phyloP scores from a whole-genome alignment of 2,329 filamentous ascomycete genomes.

The Arthrobotrys sphaeroides region DNA sequence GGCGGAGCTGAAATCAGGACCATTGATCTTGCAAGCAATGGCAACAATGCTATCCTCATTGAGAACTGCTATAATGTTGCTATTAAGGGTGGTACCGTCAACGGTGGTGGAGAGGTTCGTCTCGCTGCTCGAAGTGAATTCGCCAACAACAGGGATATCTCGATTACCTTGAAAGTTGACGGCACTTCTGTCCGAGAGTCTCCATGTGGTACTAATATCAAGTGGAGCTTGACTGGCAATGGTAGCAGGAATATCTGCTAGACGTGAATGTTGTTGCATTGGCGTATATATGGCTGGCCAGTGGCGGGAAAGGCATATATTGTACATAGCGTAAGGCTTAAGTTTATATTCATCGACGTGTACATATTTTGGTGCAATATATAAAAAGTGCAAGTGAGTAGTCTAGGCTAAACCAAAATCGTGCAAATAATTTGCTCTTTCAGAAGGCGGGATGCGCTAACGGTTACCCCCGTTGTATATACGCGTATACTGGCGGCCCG shows the following conservation, averaged over 20 bases:
- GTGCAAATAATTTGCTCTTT: too few relatives aligned
- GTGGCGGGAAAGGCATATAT: too few relatives aligned
- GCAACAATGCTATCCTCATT: slow-evolving; percentile 68
- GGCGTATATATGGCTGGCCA: too few relatives aligned
- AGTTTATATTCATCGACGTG: too few relatives aligned
- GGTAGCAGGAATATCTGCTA: slow-evolving; percentile 63
- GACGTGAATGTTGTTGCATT: too few relatives aligned
- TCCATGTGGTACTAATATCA: slow-evolving; percentile 68
- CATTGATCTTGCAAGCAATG: slow-evolving; percentile 67
- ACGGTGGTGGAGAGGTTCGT: slow-evolving; percentile 68
- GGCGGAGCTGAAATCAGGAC: slow-evolving; percentile 66
- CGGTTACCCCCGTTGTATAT: too few relatives aligned
- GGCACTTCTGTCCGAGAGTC: slow-evolving; percentile 66
- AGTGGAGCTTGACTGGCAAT: slow-evolving; percentile 65
- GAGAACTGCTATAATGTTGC: slow-evolving; percentile 70
- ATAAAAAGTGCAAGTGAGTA: too few relatives aligned
- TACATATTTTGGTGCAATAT: too few relatives aligned
- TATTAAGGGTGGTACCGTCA: slow-evolving; percentile 66
- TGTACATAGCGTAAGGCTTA: too few relatives aligned
- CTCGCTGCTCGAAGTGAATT: slow-evolving; percentile 68
- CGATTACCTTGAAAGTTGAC: slow-evolving; percentile 65
- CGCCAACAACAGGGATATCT: slow-evolving; percentile 66
- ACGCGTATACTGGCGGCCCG: too few relatives aligned
- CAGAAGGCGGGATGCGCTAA: too few relatives aligned
- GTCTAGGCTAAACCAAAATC: too few relatives aligned